These are phyloP conservation scores for Piloderma croceum DNA, from an alignment of 768 basidiomycete genomes.

Conservation along the genomic window DNA sequence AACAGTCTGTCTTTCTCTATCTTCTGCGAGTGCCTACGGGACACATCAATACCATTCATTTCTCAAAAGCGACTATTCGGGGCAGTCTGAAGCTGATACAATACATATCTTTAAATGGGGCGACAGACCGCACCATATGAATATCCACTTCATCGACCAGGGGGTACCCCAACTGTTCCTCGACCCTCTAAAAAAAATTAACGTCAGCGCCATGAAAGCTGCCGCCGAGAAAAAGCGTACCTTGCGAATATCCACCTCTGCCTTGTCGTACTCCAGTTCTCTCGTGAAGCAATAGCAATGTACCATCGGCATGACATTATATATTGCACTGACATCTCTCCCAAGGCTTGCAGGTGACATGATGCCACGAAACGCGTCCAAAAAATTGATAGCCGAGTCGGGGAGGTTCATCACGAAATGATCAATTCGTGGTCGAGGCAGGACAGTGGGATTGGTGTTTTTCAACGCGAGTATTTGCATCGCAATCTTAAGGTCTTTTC, in stretches of 20 bases:
- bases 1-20: too few relatives aligned
- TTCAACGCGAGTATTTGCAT: too few relatives aligned
- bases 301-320: constrained; percentile 70
- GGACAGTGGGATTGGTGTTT: too few relatives aligned
- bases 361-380: constrained; percentile 82
- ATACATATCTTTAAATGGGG: constrained; percentile 97
- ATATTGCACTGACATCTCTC: constrained; percentile 43
- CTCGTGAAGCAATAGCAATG: constrained; percentile 97
- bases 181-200: constrained; percentile 54
- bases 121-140: constrained; percentile 85
- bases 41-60: too few relatives aligned
- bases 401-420: constrained; percentile 99
- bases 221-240: constrained; percentile 39
- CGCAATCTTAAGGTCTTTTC: too few relatives aligned
- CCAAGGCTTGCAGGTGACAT: constrained; percentile 35
- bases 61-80: constrained; percentile 34
- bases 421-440: constrained; percentile 53
- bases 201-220: constrained; percentile 9
- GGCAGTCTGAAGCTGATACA: constrained; percentile 85
- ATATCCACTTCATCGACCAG: constrained; percentile 48
- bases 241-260: constrained; percentile 72
- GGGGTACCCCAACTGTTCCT: constrained; percentile 51
- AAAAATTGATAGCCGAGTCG: constrained; percentile 82
- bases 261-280: constrained; percentile 62
- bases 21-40: neutral